Evolutionary conservation across 1,284 basidiomycete species (phyloP).

Genomic region (Ganoderma boninense): DNA sequence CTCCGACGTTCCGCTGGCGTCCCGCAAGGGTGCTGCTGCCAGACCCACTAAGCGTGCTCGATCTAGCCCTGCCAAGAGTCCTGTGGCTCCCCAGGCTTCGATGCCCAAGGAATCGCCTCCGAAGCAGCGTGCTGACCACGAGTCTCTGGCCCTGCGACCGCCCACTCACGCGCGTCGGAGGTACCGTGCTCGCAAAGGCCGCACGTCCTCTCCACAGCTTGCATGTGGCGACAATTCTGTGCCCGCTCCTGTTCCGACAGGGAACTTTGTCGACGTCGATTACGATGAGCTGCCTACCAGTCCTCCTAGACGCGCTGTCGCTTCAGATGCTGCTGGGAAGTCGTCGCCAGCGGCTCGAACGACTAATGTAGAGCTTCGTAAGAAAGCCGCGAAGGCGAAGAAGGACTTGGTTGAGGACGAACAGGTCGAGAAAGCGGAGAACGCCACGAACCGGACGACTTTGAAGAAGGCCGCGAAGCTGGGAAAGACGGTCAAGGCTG

Average conservation of each 20-base stretch:
- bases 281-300: constrained; percentile 38
- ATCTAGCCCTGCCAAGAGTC: not conserved
- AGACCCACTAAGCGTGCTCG: constrained; percentile 29
- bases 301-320: constrained; percentile 9
- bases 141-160: constrained; percentile 28
- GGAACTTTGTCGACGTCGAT: constrained; percentile 25
- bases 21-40: not conserved
- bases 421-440: not conserved
- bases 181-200: constrained; percentile 36
- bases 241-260: not conserved
- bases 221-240: not conserved
- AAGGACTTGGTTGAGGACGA: constrained; percentile 10
- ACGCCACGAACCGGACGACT: not conserved
- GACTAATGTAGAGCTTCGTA: not conserved
- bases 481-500: not conserved
- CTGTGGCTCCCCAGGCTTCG: not conserved
- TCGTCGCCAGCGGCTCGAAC: constrained; percentile 10
- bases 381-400: constrained; percentile 3
- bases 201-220: constrained; percentile 29
- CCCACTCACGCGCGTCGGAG: constrained; percentile 27
- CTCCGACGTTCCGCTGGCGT: constrained; percentile 9
- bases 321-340: constrained; percentile 5
- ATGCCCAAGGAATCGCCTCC: not conserved
- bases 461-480: not conserved
- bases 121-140: constrained; percentile 5